These are phyloP conservation scores for Boletus fagicola DNA, from an alignment of 768 basidiomycete genomes.

Conservation along the genomic window DNA sequence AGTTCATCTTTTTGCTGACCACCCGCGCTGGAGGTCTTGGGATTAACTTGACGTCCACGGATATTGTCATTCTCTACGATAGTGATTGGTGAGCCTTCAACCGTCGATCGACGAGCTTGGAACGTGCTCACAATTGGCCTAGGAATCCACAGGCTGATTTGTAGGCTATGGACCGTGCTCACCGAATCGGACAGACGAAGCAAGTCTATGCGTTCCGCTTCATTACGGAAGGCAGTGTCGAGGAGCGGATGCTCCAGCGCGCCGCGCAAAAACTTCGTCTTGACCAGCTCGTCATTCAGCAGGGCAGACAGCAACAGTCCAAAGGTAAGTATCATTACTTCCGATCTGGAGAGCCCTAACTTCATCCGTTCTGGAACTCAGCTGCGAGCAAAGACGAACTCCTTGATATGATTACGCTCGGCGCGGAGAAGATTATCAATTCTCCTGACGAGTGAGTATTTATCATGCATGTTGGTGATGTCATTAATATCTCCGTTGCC, in stretches of 20 bases:
- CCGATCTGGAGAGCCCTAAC: neutral
- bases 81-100: slow-evolving; percentile 75
- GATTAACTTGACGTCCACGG: slow-evolving; percentile 93
- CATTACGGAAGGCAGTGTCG: slow-evolving; percentile 83
- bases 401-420: slow-evolving; percentile 97
- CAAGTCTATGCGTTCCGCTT: slow-evolving; percentile 90
- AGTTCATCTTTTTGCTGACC: slow-evolving; percentile 94
- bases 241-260: slow-evolving; percentile 85
- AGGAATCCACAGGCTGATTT: slow-evolving; percentile 99
- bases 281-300: slow-evolving; percentile 96
- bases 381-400: slow-evolving; percentile 95
- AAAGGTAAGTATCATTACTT: slow-evolving; percentile 54
- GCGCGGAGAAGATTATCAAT: slow-evolving; percentile 96
- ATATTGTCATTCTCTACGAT: too few relatives aligned
- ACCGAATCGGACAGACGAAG: slow-evolving; percentile 91
- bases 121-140: slow-evolving; percentile 4
- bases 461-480: neutral
- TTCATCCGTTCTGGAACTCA: slow-evolving; percentile 26
- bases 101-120: neutral
- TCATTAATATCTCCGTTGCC: neutral
- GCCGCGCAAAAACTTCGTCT: slow-evolving; percentile 93
- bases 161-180: slow-evolving; percentile 98
- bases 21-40: slow-evolving; percentile 96
- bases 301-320: slow-evolving; percentile 78
- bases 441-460: slow-evolving; percentile 61